Base-by-base conservation (phyloP, 164 flowering plant genomes). In the Sedum album region DNA sequence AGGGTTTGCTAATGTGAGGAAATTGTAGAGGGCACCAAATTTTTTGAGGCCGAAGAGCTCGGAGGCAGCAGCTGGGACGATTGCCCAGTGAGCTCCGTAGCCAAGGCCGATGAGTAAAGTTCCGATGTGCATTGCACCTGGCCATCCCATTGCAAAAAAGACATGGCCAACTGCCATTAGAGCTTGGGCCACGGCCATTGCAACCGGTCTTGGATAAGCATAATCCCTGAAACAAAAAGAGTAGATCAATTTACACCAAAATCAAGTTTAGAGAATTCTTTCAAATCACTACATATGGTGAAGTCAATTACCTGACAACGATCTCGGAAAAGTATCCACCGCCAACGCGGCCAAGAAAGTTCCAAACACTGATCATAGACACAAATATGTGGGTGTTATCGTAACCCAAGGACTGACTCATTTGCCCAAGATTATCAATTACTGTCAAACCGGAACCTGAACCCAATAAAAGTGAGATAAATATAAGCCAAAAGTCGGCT, bases 401-500 rank as follows among this genome's bases (percentile, higher is more conserved):
- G 70, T 84, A 90, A 17, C 99, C 96, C 51, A 92, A 70, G 53
- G 99, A 95, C 69, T 88, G 80, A 76, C 97, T 88, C 88, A 95
- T 90, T 81, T 95, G 99, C 30, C 99, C 99, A 68, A 95, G 77
- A 74, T 95, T 95, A 76, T 95, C 99, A 36, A 95, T 95, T 71
- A 95, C 97, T n/a, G 97, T 88, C 85, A 95, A 74, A n/a, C 99
- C 99, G 55, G 99, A 90, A 15, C 99, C 99, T 6, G 99, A 87
- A 42, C 93, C 99, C 65, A 95, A 65, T 0, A 92, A 69, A 69
- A 92, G 89, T 0, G 97, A 88, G 78, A 82, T 70, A 70, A 88
- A 95, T 5, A 92, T 79, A 17, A 95, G 96, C 99, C 99, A 95
- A 68, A 95, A 86, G 73, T 95, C 99, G 0, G 99, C 97, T 80